Evolutionary conservation across 768 basidiomycete genomes (phyloP).

Genomic region (Podaxis sp.): DNA sequence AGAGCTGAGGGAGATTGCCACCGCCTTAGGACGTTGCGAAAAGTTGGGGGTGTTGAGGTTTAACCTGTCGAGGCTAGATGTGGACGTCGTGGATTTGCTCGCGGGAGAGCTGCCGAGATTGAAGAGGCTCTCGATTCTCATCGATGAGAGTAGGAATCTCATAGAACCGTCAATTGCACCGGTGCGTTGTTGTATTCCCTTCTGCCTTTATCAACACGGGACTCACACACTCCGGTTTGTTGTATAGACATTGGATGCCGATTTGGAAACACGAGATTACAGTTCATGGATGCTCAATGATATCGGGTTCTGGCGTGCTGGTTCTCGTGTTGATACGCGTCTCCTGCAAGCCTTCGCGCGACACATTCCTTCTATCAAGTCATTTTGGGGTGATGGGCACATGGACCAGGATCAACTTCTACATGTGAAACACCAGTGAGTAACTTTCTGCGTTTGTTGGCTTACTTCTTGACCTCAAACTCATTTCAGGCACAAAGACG

Average conservation of each 20-base stretch:
- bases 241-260: conserved; percentile 25
- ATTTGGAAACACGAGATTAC: conserved; percentile 29
- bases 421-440: not conserved
- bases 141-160: conserved; percentile 25
- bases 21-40: conserved; percentile 25
- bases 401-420: conserved; percentile 2
- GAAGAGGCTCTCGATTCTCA: conserved; percentile 29
- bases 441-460: not conserved
- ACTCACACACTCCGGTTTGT: conserved; percentile 1
- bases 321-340: conserved; percentile 28
- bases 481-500: not conserved
- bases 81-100: conserved; percentile 33
- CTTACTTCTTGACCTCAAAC: not conserved
- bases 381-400: conserved; percentile 32
- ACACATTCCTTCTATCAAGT: conserved; percentile 34
- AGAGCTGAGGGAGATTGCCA: conserved; percentile 29
- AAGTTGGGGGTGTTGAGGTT: conserved; percentile 31
- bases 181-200: conserved; percentile 10
- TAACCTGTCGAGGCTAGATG: conserved; percentile 32
- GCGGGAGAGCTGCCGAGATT: conserved; percentile 31
- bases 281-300: conserved; percentile 35
- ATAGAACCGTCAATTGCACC: conserved; percentile 14
- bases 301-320: conserved; percentile 37
- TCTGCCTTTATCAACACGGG: conserved; percentile 4
- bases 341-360: conserved; percentile 30